Evolutionary conservation across 768 basidiomycete species (phyloP).

Genomic region (Scleroderma bovista): DNA sequence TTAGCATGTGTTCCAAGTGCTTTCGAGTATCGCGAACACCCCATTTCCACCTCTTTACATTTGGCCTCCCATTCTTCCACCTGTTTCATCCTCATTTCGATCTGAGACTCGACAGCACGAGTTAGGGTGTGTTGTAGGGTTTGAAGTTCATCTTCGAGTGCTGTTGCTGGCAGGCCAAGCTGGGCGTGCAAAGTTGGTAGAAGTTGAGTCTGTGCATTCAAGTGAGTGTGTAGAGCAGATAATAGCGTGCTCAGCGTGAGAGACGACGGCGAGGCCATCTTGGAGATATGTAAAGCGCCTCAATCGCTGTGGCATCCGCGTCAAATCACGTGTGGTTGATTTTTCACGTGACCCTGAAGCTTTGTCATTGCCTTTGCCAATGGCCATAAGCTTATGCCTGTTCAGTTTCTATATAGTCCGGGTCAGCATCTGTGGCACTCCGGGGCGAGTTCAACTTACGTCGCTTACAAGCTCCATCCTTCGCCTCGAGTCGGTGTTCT

Average conservation of each 20-base stretch:
- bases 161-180: constrained; percentile 74
- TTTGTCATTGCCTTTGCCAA: too few relatives aligned
- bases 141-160: constrained; percentile 76
- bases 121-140: constrained; percentile 70
- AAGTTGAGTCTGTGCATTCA: constrained; percentile 76
- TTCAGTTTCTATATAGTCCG: too few relatives aligned
- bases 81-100: constrained; percentile 63
- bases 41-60: constrained; percentile 56
- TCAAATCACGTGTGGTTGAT: neutral
- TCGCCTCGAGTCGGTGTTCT: too few relatives aligned
- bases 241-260: constrained; percentile 57
- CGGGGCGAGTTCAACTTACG: too few relatives aligned
- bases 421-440: too few relatives aligned
- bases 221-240: constrained; percentile 69
- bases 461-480: too few relatives aligned
- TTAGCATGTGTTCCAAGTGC: constrained; percentile 72
- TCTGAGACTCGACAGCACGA: constrained; percentile 68
- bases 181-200: constrained; percentile 79
- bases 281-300: neutral
- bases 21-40: constrained; percentile 60
- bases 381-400: too few relatives aligned
- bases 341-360: neutral
- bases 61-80: constrained; percentile 69
- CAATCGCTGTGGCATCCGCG: neutral
- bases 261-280: constrained; percentile 28